These are phyloP conservation scores for Lecanosticta acicola DNA, from an alignment of 2,329 filamentous ascomycete species.

Conservation along the genomic window DNA sequence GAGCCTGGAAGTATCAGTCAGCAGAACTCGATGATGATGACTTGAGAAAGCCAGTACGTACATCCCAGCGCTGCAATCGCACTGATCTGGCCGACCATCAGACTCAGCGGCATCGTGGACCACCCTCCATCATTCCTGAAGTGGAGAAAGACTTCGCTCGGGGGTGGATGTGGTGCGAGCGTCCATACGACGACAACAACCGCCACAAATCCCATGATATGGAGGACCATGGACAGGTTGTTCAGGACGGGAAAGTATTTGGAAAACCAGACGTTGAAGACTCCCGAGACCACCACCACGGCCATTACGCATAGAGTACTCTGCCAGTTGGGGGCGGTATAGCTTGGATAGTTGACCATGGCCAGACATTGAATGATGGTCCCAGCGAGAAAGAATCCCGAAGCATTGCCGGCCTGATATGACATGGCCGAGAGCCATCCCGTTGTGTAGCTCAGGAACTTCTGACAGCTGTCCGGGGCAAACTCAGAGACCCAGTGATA, in stretches of 20 bases:
- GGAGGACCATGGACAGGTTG: conserved; percentile 17
- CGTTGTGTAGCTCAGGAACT: conserved; percentile 26
- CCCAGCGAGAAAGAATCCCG: conserved; percentile 18
- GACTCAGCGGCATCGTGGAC: conserved; percentile 25
- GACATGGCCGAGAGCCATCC: conserved; percentile 18
- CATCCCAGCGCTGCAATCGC: conserved; percentile 18
- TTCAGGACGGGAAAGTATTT: conserved; percentile 16
- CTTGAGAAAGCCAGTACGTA: background rate
- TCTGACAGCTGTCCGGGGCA: conserved; percentile 14
- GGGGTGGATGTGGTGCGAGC: conserved; percentile 17
- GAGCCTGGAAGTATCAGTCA: conserved; percentile 4
- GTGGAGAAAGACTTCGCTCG: conserved; percentile 28
- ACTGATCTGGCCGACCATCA: conserved; percentile 27
- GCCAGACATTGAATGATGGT: conserved; percentile 18
- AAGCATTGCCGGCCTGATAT: conserved; percentile 20
- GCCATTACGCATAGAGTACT: conserved; percentile 17
- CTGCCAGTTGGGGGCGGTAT: conserved; percentile 17
- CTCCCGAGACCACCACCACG: conserved; percentile 16
- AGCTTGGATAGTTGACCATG: conserved; percentile 17
- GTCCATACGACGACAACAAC: conserved; percentile 17
- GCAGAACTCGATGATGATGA: background rate
- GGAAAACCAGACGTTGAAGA: conserved; percentile 20
- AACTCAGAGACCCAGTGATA: conserved; percentile 7
- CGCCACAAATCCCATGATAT: conserved; percentile 16
- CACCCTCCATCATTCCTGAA: conserved; percentile 27